A percentile compares a stretch with the other conserved stretches of the same genome.
Conservation (phyloP, 768 basidiomycete genomes). For the Serendipita indica region DNA sequence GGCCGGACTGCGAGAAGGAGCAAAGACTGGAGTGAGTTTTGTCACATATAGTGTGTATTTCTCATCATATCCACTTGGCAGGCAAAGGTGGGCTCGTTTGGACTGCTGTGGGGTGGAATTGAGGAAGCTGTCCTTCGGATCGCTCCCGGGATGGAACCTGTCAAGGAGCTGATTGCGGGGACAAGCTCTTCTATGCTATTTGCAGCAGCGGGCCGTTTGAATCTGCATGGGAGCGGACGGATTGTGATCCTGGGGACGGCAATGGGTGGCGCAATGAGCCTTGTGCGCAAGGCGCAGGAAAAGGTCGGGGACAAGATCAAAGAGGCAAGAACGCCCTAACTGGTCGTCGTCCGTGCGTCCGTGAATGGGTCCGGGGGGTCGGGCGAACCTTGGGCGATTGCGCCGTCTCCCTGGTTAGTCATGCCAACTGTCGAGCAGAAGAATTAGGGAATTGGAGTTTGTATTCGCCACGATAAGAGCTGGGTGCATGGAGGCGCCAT, state of each 20-base stretch:
- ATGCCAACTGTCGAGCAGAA: no score
- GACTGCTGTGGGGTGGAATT: conserved; percentile 33
- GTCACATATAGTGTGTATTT: no score
- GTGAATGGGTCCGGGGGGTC: neutral
- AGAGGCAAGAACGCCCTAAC: conserved; percentile 5
- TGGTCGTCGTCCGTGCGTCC: no score
- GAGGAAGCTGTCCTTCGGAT: conserved; percentile 31
- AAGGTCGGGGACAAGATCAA: conserved; percentile 21
- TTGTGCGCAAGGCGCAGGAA: conserved; percentile 28
- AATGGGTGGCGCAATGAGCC: conserved; percentile 39
- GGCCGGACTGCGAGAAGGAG: conserved; percentile 55
- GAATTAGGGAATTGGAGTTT: no score
- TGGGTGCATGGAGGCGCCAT: no score
- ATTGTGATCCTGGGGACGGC: conserved; percentile 40
- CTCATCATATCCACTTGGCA: neutral
- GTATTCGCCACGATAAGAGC: no score
- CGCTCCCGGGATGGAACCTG: conserved; percentile 26
- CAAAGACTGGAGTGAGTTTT: conserved; percentile 30
- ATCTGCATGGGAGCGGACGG: conserved; percentile 34
- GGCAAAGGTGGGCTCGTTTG: conserved; percentile 33
- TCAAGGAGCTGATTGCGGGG: conserved; percentile 47
- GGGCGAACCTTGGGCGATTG: neutral
- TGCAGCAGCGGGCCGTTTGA: conserved; percentile 42
- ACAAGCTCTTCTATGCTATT: conserved; percentile 47
- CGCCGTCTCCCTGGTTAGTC: no score